A percentile compares a stretch with the other conserved stretches of the same genome.
Evolutionary conservation across 345 rosid species (phyloP).

Genomic region (Isatis tinctoria): DNA sequence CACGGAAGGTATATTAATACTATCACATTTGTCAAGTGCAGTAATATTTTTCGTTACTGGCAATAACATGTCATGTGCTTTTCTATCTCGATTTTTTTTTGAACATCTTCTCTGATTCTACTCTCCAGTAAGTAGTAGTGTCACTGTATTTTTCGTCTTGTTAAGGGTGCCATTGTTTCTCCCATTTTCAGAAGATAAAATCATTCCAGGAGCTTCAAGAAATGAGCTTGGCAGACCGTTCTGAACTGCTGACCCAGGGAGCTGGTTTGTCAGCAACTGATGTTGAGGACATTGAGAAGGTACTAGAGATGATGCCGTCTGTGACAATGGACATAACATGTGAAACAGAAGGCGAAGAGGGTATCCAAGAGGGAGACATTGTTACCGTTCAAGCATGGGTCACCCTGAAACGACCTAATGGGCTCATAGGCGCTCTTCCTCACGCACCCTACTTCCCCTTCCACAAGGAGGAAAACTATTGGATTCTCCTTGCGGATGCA

Average conservation of each 20-base stretch:
- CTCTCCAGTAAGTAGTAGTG: conserved; percentile 6
- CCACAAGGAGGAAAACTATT: conserved; percentile 92
- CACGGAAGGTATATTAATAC: conserved; percentile 67
- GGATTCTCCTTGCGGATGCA: conserved; percentile 85
- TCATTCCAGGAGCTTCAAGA: conserved; percentile 80
- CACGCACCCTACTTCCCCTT: conserved; percentile 83
- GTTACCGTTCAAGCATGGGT: conserved; percentile 91
- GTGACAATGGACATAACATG: conserved; percentile 70
- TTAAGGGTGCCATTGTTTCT: conserved; percentile 4
- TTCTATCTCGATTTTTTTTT: background rate
- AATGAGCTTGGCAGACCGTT: conserved; percentile 65
- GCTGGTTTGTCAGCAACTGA: conserved; percentile 77
- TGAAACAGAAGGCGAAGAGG: conserved; percentile 99
- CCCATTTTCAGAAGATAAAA: conserved; percentile 74
- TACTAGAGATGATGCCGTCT: conserved; percentile 91
- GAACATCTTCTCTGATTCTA: background rate
- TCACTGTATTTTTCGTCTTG: background rate
- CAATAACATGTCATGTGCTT: conserved; percentile 3
- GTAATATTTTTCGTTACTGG: background rate
- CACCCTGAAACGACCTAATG: conserved; percentile 69
- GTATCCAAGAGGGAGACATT: conserved; percentile 90
- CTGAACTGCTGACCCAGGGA: conserved; percentile 65
- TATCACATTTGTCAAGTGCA: conserved; percentile 7
- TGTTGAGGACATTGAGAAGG: conserved; percentile 72
- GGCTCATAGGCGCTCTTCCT: conserved; percentile 81